phyloP scores from a whole-genome alignment of 306 rosid genomes.

The Comarum palustre region DNA sequence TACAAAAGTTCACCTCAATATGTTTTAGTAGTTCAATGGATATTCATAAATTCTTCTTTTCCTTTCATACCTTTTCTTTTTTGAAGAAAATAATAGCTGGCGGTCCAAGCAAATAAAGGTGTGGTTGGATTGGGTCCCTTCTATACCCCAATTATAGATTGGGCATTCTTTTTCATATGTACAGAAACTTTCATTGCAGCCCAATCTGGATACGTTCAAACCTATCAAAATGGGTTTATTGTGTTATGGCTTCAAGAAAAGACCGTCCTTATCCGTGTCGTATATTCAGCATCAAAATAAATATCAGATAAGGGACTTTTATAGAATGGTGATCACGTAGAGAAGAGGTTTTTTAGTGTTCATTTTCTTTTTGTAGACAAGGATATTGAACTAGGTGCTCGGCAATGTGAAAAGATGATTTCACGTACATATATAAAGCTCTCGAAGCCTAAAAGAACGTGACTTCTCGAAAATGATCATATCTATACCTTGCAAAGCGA shows the following conservation, averaged over 20 bases:
- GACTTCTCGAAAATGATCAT: no score
- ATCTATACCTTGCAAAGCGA: no score
- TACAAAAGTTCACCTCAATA: no score
- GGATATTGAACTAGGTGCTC: neutral
- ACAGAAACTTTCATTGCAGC: neutral
- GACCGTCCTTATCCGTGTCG: no score
- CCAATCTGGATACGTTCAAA: neutral
- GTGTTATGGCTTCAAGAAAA: neutral
- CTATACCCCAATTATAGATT: neutral
- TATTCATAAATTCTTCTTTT: no score
- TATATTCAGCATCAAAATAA: neutral
- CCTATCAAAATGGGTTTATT: neutral
- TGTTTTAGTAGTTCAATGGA: no score
- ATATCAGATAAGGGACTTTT: neutral
- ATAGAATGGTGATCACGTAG: neutral
- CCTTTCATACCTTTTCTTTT: neutral
- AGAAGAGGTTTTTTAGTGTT: neutral
- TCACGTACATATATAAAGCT: no score
- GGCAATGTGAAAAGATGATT: neutral
- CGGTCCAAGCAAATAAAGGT: neutral
- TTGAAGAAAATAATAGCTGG: neutral
- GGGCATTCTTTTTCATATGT: neutral
- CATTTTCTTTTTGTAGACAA: neutral
- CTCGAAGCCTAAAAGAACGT: no score
- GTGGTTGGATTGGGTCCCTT: neutral